Evolutionary conservation across 23 red algal species (phyloP), one percentile per base, ranked within the genome.

Genomic region (Gracilaria gracilis): DNA sequence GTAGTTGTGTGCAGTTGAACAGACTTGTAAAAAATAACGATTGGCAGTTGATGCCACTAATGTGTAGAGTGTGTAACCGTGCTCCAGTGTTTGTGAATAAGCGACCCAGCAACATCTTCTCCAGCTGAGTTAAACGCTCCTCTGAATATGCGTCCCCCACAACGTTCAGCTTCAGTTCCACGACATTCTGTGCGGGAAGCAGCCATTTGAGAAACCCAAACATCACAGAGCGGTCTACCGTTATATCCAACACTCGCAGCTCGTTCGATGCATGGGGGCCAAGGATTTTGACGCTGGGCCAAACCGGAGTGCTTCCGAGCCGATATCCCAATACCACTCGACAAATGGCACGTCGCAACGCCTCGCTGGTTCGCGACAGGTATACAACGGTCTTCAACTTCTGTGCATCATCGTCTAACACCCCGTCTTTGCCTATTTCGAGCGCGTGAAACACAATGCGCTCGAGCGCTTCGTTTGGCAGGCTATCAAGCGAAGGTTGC

Each of bases 121-220:
- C 85, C 49, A 89, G 25, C 28, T 80, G 54, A 16, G 54, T 44
- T 50, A 89, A 25, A 24, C 85, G 53, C 51, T 58, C 54, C 50
- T 77, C 49, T 0, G 2, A 13, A 27, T 79, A 89, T 21, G 85
- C 27, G 16, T 77, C 67, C 9, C 85, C 85, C 29, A 89, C 85
- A 27, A 89, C 71, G 20, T 72, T 67, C 17, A 89, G 35, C 16
- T 27, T 55, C 48, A 89, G 65, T 23, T 46, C 25, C 17, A 3
- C 54, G 1, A 89, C 6, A 34, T 67, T 57, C 23, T 76, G 46
- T 0, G 69, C 85, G 11, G 73, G 71, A 40, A 89, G 39, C 0
- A 89, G 71, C 71, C 70, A 89, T 39, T 89, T 89, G 29, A 89
- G 54, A 65, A 89, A 89, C 13, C 67, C 85, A 35, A 89, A 58